Base-by-base conservation (phyloP, 768 basidiomycete genomes). In the Clitopilus hobsonii region DNA sequence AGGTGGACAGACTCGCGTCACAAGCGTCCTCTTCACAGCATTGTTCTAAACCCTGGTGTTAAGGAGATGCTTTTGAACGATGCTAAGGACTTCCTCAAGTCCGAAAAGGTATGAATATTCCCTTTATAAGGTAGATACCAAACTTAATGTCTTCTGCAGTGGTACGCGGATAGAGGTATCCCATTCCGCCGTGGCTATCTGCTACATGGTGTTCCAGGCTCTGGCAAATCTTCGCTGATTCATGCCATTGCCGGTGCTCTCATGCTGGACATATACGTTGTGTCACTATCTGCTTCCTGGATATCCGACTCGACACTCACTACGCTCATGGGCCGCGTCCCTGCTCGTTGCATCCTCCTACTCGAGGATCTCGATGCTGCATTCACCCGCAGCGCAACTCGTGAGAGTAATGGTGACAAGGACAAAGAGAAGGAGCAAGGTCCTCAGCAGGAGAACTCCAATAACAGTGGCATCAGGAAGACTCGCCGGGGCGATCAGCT, bases 121-220 rank as follows among this genome's bases (percentile, higher is more conserved):
- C 20, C 38, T 53, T 27, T 5, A 28, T 24, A 28, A 22, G 48
- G 24, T 47, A 13, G 18, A 45, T 20, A 18, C 3, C 3, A 20
- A 23, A 22, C 27, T 36, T 54, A n/a, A n/a, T 36, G 49, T 26
- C 18, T 51, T 32, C 29, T 32, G 53, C 58, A 90, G 84, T 94
- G 92, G 92, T 94, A 94, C 61, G 89, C 89, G n/a, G 89, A 92
- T 69, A 86, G 92, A 62, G 92, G 92, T 51, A 93, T 94, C 60
- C 92, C 92, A 26, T 94, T 91, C 81, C 88, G 92, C 53, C 83
- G 92, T 54, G 92, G 92, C 4, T 92, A 91, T 67, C 81, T 93
- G 51, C 77, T 93, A 22, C 85, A 92, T 61, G 89, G 90, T 59
- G 87, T 91, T 24, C 86, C 91, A 10, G 92, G 91, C 49, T 89